Conservation (phyloP, 139 green algal genomes). For the Closterium sp. region DNA sequence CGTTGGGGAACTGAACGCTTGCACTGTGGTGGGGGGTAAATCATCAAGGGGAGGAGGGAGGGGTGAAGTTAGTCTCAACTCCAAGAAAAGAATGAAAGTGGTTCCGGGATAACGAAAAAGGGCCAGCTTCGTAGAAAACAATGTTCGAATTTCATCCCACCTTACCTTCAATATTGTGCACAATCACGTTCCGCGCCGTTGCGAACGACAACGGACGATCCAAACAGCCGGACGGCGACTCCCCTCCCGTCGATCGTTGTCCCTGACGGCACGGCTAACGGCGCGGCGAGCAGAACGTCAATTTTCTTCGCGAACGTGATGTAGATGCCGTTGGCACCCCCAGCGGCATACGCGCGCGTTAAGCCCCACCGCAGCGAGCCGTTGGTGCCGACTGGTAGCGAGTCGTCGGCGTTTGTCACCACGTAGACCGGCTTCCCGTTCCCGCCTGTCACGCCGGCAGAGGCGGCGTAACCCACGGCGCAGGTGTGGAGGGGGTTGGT, state of each 20-base stretch:
- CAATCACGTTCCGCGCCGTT: conserved; percentile 10
- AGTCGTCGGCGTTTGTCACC: not conserved
- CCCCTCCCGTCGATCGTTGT: conserved; percentile 20
- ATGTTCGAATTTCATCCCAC: not conserved
- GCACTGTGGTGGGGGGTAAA: not conserved
- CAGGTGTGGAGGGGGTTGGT: conserved; percentile 7
- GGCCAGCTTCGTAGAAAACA: too few relatives aligned
- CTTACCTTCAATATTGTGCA: conserved; percentile 20
- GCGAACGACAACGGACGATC: not conserved
- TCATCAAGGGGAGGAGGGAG: not conserved
- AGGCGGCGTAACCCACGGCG: not conserved
- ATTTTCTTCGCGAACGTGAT: conserved; percentile 9
- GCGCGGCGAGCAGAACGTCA: not conserved
- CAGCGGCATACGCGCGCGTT: not conserved
- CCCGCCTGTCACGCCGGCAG: conserved; percentile 11
- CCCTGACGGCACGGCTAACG: not conserved
- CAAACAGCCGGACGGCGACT: not conserved
- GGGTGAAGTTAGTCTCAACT: too few relatives aligned
- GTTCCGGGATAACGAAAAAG: too few relatives aligned
- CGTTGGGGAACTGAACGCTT: not conserved
- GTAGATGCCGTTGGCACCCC: not conserved
- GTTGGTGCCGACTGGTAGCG: not conserved
- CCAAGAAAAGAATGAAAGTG: not conserved
- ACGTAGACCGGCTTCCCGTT: not conserved
- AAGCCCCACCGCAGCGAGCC: conserved; percentile 5